These are phyloP conservation scores for Elongisporangium prolatum DNA, from an alignment of 352 stramenopile species.

Conservation along the genomic window DNA sequence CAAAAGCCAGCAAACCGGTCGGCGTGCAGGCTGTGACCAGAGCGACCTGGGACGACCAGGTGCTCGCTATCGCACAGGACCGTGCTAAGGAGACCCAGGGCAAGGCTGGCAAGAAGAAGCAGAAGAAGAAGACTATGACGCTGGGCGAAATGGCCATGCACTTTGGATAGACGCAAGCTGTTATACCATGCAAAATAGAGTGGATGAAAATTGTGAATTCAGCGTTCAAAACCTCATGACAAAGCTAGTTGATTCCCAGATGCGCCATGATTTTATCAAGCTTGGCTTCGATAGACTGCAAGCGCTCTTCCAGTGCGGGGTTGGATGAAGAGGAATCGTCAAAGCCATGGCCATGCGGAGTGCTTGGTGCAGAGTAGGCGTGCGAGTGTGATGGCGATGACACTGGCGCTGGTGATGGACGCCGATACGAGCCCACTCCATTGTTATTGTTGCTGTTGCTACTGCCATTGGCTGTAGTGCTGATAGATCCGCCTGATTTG, in stretches of 20 bases:
- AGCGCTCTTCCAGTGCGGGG: slow-evolving; percentile 42
- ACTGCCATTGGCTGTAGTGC: slow-evolving; percentile 3
- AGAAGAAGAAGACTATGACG: slow-evolving; percentile 84
- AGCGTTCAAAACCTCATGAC: no score
- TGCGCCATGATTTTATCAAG: slow-evolving; percentile 89
- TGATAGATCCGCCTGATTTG: slow-evolving; percentile 18
- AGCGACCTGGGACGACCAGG: slow-evolving; percentile 78
- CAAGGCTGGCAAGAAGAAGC: slow-evolving; percentile 54
- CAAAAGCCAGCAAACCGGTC: slow-evolving; percentile 41
- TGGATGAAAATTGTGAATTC: background rate
- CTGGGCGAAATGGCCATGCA: slow-evolving; percentile 79
- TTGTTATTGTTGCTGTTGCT: slow-evolving; percentile 7
- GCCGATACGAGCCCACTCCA: slow-evolving; percentile 6
- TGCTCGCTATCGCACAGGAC: slow-evolving; percentile 70
- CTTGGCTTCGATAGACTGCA: slow-evolving; percentile 79
- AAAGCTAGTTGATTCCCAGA: slow-evolving; percentile 54
- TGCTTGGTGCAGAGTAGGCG: slow-evolving; percentile 45
- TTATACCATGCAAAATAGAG: slow-evolving; percentile 5
- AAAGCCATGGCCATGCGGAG: slow-evolving; percentile 24
- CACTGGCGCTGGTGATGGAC: background rate
- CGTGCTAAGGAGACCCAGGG: slow-evolving; percentile 13
- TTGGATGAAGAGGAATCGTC: slow-evolving; percentile 5
- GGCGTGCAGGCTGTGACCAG: slow-evolving; percentile 72
- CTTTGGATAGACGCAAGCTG: slow-evolving; percentile 40
- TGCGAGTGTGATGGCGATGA: slow-evolving; percentile 7